Conservation (phyloP, 2,329 filamentous ascomycete species). For the Pleomassaria siparia region DNA sequence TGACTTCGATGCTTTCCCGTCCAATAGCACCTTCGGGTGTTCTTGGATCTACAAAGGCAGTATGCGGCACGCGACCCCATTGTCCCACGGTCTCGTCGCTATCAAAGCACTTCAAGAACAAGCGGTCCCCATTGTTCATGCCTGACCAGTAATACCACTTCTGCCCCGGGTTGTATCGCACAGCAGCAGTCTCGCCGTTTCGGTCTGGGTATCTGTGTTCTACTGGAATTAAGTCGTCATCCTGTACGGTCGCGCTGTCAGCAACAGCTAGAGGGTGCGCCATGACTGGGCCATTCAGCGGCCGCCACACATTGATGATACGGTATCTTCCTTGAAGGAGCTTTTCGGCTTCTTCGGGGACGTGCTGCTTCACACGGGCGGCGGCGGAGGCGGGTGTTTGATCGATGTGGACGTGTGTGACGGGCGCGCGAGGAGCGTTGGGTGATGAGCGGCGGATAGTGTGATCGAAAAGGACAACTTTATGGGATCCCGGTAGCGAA, state of each 20-base stretch:
- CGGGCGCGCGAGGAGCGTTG: slow-evolving; percentile 65
- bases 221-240: slow-evolving; percentile 68
- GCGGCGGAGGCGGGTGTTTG: slow-evolving; percentile 70
- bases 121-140: slow-evolving; percentile 71
- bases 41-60: slow-evolving; percentile 69
- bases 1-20: slow-evolving; percentile 87
- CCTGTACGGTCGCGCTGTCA: slow-evolving; percentile 55
- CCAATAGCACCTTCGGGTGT: slow-evolving; percentile 69
- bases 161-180: slow-evolving; percentile 63
- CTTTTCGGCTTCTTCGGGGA: slow-evolving; percentile 62
- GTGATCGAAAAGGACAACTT: slow-evolving; percentile 81
- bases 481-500: slow-evolving; percentile 65
- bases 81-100: slow-evolving; percentile 52
- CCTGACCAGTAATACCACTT: slow-evolving; percentile 80
- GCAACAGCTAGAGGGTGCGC: slow-evolving; percentile 61
- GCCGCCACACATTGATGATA: slow-evolving; percentile 87
- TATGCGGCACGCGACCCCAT: slow-evolving; percentile 53
- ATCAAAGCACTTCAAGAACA: slow-evolving; percentile 79
- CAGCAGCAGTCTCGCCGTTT: slow-evolving; percentile 72
- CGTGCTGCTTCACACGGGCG: slow-evolving; percentile 68
- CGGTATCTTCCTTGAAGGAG: slow-evolving; percentile 71
- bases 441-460: slow-evolving; percentile 72
- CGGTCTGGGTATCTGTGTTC: slow-evolving; percentile 74
- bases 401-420: slow-evolving; percentile 77
- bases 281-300: slow-evolving; percentile 59